Percentiles rank a stretch among this genome's conserved stretches.
Evolutionary conservation across 768 basidiomycete genomes (phyloP).

Genomic region (Cystobasidium tubakii): DNA sequence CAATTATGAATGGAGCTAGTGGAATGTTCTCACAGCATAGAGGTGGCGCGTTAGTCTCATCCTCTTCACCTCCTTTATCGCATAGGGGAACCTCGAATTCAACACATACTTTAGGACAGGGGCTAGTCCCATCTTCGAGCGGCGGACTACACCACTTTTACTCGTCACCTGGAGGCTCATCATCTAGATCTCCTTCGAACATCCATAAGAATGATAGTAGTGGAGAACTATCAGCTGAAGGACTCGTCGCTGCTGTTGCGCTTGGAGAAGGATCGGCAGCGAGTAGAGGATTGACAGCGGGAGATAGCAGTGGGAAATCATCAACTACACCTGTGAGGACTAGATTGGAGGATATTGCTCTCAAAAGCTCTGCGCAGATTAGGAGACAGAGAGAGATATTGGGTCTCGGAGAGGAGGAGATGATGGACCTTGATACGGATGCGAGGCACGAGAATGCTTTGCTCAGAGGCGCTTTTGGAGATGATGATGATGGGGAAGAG

Average conservation of each 20-base stretch:
- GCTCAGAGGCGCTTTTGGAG: not conserved
- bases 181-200: not conserved
- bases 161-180: not conserved
- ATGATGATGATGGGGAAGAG: not conserved
- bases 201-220: not conserved
- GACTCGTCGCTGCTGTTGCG: not conserved
- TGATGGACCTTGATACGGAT: constrained; percentile 35
- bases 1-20: not conserved
- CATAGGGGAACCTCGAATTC: not conserved
- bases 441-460: constrained; percentile 13
- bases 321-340: constrained; percentile 33
- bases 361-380: constrained; percentile 32
- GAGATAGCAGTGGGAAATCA: not conserved
- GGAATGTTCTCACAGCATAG: constrained; percentile 4
- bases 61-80: constrained; percentile 12
- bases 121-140: not conserved
- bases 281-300: not conserved
- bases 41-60: not conserved
- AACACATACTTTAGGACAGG: not conserved
- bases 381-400: constrained; percentile 15
- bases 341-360: constrained; percentile 33
- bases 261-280: not conserved
- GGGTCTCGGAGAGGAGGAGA: constrained; percentile 32
- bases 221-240: not conserved
- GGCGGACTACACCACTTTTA: too few species aligned